Evolutionary conservation across 805 yeast species (phyloP), one percentile per base, ranked within the genome.

Genomic region (Kluyveromyces siamensis): DNA sequence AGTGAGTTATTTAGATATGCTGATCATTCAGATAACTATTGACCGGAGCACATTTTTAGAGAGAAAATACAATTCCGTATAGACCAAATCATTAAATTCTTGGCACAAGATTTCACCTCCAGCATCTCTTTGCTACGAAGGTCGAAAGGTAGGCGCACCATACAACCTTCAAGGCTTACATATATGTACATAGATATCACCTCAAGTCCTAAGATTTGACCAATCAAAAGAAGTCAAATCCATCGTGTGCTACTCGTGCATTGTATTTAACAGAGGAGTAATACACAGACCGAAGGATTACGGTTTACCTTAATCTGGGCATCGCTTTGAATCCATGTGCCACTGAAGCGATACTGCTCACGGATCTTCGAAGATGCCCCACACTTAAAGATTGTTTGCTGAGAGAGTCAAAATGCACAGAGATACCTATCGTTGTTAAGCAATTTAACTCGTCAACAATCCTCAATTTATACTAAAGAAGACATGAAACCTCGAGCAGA

Each of bases 311-410:
- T 53, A 48, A 36, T 69, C 47, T 68, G 58, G 72, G 73, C 75
- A 63, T 70, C 75, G 72, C 72, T 71, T 71, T 71, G 75, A 71
- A 70, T 69, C 70, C 65, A 55, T 62, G 63, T 55, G 60, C 71
- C 71, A 71, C 65, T 51, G 65, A 52, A 53, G 49, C 40, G 46
- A 48, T 56, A 59, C 64, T 65, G 64, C 57, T 54, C 56, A 66
- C 51, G 68, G 67, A 70, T 70, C 75, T 71, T 71, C 75, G 75
- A 71, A 68, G 74, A 70, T 65, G 74, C 69, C 72, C 56, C 37
- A 30, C 14, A 11, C 5, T 5, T 2, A 30, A 10, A 4, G 11
- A 30, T 5, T 30, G 8, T 11, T 30, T 10, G 35, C 14, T 30
- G 14, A 10, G 14, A 13, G 14, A 11, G 14, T 30, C 14, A 30